phyloP scores from a whole-genome alignment of 208 protist species.

The Kentomonas sorsogonicus region DNA sequence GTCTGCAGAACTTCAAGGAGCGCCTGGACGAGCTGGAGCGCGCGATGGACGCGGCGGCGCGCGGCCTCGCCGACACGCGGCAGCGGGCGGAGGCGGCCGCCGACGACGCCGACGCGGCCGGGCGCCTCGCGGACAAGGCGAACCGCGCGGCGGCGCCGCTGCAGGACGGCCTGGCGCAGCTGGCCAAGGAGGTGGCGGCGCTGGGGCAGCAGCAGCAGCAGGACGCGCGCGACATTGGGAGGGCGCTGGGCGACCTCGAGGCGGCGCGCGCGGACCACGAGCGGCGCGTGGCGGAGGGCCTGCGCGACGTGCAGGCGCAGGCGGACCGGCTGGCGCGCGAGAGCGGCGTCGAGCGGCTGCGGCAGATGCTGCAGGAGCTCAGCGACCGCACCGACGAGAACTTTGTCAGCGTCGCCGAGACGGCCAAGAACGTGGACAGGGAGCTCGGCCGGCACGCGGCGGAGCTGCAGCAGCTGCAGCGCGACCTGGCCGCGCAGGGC shows the following conservation, averaged over 20 bases:
- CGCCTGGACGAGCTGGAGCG: conserved; percentile 46
- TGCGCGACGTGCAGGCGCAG: conserved; percentile 36
- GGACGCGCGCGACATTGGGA: conserved; percentile 29
- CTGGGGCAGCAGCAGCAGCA: conserved; percentile 26
- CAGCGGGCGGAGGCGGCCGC: conserved; percentile 22
- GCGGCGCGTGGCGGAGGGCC: conserved; percentile 31
- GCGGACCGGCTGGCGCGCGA: conserved; percentile 35
- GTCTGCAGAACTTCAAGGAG: conserved; percentile 27
- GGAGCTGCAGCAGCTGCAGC: conserved; percentile 32
- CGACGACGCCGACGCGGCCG: conserved; percentile 41
- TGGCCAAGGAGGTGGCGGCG: conserved; percentile 29
- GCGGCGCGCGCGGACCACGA: conserved; percentile 31
- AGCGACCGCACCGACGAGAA: conserved; percentile 82
- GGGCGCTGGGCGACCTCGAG: conserved; percentile 43
- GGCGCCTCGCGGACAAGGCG: conserved; percentile 39
- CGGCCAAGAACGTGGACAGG: conserved; percentile 61
- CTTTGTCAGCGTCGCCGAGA: conserved; percentile 76
- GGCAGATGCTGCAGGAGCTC: conserved; percentile 64
- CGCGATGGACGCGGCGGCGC: conserved; percentile 29
- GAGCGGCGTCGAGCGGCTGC: conserved; percentile 40
- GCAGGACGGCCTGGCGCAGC: conserved; percentile 26
- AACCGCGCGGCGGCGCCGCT: conserved; percentile 24
- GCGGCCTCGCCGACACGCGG: conserved; percentile 37
- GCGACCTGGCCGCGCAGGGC: conserved; percentile 34
- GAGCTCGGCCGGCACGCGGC: conserved; percentile 44